Evolutionary conservation across 768 basidiomycete genomes (phyloP).

Genomic region (Suillus plorans): DNA sequence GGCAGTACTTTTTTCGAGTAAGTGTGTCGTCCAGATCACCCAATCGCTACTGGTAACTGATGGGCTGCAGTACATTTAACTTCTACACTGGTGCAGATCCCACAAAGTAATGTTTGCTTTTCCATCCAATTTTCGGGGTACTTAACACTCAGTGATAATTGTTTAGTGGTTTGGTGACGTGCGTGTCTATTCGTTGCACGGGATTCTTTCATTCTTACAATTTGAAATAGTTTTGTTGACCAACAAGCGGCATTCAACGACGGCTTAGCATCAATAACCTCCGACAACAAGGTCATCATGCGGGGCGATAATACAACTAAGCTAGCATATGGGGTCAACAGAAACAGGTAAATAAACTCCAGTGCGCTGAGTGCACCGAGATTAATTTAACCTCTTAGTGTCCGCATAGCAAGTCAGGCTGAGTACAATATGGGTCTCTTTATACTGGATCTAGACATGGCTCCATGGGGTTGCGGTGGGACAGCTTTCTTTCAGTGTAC

Average conservation of each 20-base stretch:
- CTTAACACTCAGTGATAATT: conserved; percentile 14
- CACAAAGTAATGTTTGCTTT: conserved; percentile 51
- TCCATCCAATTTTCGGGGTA: conserved; percentile 12
- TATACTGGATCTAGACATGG: conserved; percentile 78
- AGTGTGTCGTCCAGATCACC: conserved; percentile 20
- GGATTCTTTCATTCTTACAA: neutral
- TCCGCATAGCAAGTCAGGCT: conserved; percentile 69
- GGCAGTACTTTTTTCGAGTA: conserved; percentile 74
- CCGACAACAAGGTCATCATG: conserved; percentile 67
- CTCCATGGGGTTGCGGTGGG: conserved; percentile 88
- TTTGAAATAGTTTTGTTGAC: conserved; percentile 57
- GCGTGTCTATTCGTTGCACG: conserved; percentile 24
- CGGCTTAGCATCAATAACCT: conserved; percentile 56
- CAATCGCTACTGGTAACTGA: neutral
- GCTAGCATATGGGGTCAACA: conserved; percentile 51
- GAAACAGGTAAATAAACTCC: conserved; percentile 51
- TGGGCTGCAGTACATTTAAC: conserved; percentile 41
- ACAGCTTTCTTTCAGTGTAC: conserved; percentile 10
- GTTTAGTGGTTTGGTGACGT: conserved; percentile 70
- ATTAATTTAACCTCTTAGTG: conserved; percentile 39
- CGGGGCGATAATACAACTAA: conserved; percentile 68
- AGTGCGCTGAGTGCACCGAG: conserved; percentile 5
- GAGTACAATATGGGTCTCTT: conserved; percentile 78
- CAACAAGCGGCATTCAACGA: conserved; percentile 48
- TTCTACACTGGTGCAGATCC: conserved; percentile 67